These are phyloP conservation scores for Hyphopichia wangnamkhiaoensis DNA, from an alignment of 1,139 yeast species.

Conservation along the genomic window DNA sequence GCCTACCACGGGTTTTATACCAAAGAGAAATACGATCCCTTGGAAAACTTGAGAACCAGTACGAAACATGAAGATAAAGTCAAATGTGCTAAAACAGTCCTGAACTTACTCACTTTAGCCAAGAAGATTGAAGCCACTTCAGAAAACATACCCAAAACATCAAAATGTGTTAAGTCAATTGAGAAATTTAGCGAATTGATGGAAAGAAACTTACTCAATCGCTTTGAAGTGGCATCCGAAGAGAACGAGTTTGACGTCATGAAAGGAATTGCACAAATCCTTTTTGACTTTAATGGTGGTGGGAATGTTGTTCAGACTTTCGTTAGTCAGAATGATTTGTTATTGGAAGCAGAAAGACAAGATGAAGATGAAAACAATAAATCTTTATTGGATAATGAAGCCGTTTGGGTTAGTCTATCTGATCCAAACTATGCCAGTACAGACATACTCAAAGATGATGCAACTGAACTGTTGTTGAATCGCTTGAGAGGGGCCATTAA, in stretches of 20 bases:
- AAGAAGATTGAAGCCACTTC: slow-evolving; percentile 55
- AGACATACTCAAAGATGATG: slow-evolving; percentile 34
- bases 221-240: slow-evolving; percentile 61
- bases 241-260: slow-evolving; percentile 63
- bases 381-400: slow-evolving; percentile 39
- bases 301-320: slow-evolving; percentile 78
- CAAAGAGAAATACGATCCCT: slow-evolving; percentile 61
- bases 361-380: slow-evolving; percentile 41
- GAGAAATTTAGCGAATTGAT: slow-evolving; percentile 74
- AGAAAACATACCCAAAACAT: slow-evolving; percentile 47
- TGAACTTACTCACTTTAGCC: slow-evolving; percentile 64
- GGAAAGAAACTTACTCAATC: slow-evolving; percentile 64
- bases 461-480: slow-evolving; percentile 34
- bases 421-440: slow-evolving; percentile 32
- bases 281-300: slow-evolving; percentile 84
- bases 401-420: slow-evolving; percentile 35
- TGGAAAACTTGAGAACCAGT: slow-evolving; percentile 51
- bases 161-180: slow-evolving; percentile 53
- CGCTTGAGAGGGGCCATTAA: slow-evolving; percentile 48
- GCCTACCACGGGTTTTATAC: slow-evolving; percentile 77
- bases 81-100: slow-evolving; percentile 68
- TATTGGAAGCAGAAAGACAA: slow-evolving; percentile 42
- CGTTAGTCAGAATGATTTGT: slow-evolving; percentile 77
- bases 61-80: slow-evolving; percentile 51
- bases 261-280: slow-evolving; percentile 77